Conservation (phyloP, 768 basidiomycete genomes). For the Tricholoma terreum region DNA sequence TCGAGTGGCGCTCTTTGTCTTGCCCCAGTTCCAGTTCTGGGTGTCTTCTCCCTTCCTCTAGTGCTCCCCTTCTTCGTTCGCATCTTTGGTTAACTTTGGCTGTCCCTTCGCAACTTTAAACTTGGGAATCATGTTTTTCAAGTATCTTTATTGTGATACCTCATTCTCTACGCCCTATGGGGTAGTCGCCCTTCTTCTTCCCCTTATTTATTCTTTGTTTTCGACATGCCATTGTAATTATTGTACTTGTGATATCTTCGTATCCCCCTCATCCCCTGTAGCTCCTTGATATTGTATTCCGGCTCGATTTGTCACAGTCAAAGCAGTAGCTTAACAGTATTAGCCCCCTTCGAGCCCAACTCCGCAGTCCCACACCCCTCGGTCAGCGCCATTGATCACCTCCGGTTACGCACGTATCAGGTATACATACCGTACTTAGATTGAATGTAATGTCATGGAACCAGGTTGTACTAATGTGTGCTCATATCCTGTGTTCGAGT, state of each 20-base stretch:
- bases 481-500: too few relatives aligned
- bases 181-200: slow-evolving; percentile 1
- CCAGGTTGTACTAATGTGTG: too few relatives aligned
- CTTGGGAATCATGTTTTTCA: slow-evolving; percentile 1
- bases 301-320: too few relatives aligned
- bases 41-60: neutral
- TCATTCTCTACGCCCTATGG: neutral
- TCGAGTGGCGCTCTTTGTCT: slow-evolving; percentile 6
- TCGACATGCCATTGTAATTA: neutral
- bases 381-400: too few relatives aligned
- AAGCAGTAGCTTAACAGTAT: too few relatives aligned
- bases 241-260: neutral
- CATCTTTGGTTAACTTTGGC: neutral
- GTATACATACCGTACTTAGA: too few relatives aligned
- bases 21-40: neutral
- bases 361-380: too few relatives aligned
- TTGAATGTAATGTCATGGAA: too few relatives aligned
- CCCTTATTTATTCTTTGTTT: neutral
- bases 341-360: too few relatives aligned
- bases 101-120: neutral
- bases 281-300: too few relatives aligned
- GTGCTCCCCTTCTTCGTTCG: slow-evolving; percentile 4
- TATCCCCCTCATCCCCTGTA: too few relatives aligned
- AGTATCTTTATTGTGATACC: slow-evolving; percentile 28
- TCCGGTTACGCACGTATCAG: too few relatives aligned